Base-by-base conservation (phyloP, 208 protist genomes). In the Angomonas desouzai region DNA sequence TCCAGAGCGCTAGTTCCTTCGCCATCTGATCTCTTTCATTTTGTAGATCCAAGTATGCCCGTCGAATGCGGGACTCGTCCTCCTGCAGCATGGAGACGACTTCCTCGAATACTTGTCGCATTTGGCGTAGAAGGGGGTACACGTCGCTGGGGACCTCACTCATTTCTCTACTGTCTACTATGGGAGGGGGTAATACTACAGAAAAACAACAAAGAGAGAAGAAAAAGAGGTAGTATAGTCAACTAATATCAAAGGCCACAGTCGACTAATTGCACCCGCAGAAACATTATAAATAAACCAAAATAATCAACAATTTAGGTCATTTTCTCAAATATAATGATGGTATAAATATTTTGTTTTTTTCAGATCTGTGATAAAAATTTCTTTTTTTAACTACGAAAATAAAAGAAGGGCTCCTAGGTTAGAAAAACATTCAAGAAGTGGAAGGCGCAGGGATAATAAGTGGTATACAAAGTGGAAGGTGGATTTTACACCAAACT, bases 61-160 rank as follows among this genome's bases (percentile, higher is more conserved):
- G 4, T 18, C 61, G 68, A 11, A 68, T n/a, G 16, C 53, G 38
- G 1, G n/a, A 0, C 22, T 78, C 76, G 48, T 72, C 68, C 11
- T 66, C 20, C 23, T 73, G 36, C 23, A 72, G 48, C 51, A 70
- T 66, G 36, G 33, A n/a, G 48, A 72, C 55, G 18, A 72, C 64
- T 38, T 62, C 57, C 6, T 78, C 71, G 48, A 77, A 74, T 4
- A 68, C 13, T 18, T 72, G 27, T n/a, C 64, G 71, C 71, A 78
- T 56, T 25, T 70, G 20, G n/a, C 43, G 49, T 45, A 73, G 56
- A 7, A 74, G 65, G 9, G 56, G 56, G 48, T 66, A 62, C 18
- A 69, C 74, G 22, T 74, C 61, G 1, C 32, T 38, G 6, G 55
- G 60, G 1, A 61, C 13, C 9, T 43, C 51, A 32, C 51, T 34